Conservation (phyloP, 805 yeast species). For the Lachancea waltii region DNA sequence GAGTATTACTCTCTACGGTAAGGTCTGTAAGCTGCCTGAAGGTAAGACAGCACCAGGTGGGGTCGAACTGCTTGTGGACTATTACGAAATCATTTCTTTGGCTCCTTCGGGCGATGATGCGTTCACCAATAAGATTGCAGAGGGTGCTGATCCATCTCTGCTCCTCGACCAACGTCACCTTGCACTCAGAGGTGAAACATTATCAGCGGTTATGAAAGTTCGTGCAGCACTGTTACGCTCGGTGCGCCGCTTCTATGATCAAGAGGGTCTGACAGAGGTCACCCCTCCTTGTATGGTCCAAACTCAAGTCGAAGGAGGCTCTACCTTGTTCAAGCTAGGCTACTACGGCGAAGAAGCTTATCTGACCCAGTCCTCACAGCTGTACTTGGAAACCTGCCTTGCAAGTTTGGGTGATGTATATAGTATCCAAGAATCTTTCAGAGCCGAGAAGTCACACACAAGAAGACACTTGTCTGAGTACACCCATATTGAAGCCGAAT, state of each 20-base stretch:
- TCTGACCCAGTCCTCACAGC: conserved; percentile 94
- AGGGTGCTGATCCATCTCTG: conserved; percentile 87
- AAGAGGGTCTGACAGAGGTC: conserved; percentile 77
- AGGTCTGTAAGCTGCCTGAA: conserved; percentile 77
- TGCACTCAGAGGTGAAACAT: conserved; percentile 92
- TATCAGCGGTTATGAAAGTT: conserved; percentile 89
- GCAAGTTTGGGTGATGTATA: conserved; percentile 96
- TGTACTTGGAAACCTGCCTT: conserved; percentile 91
- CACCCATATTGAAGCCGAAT: conserved; percentile 94
- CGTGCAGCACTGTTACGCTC: conserved; percentile 73
- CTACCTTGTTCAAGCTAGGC: conserved; percentile 85
- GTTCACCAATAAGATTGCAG: conserved; percentile 89
- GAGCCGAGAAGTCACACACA: conserved; percentile 98
- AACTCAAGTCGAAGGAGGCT: conserved; percentile 99
- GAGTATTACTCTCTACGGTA: conserved; percentile 75
- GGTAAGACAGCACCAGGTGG: conserved; percentile 98
- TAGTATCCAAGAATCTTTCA: conserved; percentile 96
- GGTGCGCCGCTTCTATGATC: conserved; percentile 68
- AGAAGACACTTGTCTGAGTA: conserved; percentile 96
- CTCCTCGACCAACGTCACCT: conserved; percentile 93
- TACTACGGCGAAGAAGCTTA: conserved; percentile 97
- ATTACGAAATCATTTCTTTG: conserved; percentile 78
- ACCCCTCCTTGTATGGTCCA: conserved; percentile 99
- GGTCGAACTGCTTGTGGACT: conserved; percentile 87
- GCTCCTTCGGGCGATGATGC: conserved; percentile 97